Evolutionary conservation across 345 rosid species (phyloP).

Genomic region (Pseudoturritis turrita): DNA sequence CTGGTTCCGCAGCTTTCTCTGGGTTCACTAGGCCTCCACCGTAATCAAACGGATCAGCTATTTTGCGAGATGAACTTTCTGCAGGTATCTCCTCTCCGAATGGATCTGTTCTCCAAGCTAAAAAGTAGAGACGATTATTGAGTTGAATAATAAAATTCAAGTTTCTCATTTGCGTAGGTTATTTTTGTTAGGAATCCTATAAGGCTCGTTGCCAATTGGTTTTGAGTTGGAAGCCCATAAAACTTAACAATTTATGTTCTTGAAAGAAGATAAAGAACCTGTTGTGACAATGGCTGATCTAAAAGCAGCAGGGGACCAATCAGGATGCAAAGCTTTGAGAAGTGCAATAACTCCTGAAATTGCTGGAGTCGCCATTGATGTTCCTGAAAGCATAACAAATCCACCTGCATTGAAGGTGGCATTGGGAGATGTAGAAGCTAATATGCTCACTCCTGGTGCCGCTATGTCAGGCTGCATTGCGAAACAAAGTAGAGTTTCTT

Average conservation of each 20-base stretch:
- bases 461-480: conserved; percentile 33
- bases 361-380: conserved; percentile 35
- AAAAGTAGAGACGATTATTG: background rate
- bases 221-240: too few relatives aligned
- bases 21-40: conserved; percentile 73
- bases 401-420: background rate
- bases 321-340: conserved; percentile 35
- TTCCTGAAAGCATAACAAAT: conserved; percentile 21
- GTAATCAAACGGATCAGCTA: conserved; percentile 45
- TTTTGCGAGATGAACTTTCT: conserved; percentile 33
- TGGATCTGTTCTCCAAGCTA: conserved; percentile 41
- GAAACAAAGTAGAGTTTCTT: background rate
- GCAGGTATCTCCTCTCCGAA: conserved; percentile 41
- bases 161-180: background rate
- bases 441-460: conserved; percentile 36
- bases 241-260: too few relatives aligned
- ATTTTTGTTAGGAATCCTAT: too few relatives aligned
- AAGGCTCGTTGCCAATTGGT: too few relatives aligned
- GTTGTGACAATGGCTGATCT: conserved; percentile 49
- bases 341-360: conserved; percentile 28
- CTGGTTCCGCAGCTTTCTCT: conserved; percentile 47
- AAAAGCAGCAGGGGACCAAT: conserved; percentile 45
- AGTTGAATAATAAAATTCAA: background rate
- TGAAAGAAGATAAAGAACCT: conserved; percentile 25
- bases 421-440: conserved; percentile 32